Conservation (phyloP, 306 rosid genomes). For the Senna siamea region DNA sequence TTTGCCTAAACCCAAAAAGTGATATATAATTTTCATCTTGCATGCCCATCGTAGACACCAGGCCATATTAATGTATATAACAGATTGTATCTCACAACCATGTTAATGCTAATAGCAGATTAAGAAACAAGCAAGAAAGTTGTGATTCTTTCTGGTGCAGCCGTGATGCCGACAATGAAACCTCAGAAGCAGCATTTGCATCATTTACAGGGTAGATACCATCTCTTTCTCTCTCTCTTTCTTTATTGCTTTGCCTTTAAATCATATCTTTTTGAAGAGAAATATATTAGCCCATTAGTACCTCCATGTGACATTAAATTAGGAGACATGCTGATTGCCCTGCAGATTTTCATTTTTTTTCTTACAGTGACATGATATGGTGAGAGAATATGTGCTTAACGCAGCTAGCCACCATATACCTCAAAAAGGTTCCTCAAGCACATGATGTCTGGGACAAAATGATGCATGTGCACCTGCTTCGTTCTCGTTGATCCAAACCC, state of each 20-base stretch:
- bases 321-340: constrained; percentile 48
- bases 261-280: constrained; percentile 30
- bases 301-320: constrained; percentile 40
- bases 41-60: too few relatives aligned
- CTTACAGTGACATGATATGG: constrained; percentile 42
- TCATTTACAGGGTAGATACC: background rate
- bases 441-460: constrained; percentile 65
- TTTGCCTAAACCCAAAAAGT: too few relatives aligned
- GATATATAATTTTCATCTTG: too few relatives aligned
- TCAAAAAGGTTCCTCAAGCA: constrained; percentile 49
- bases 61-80: too few relatives aligned
- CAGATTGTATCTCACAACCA: too few relatives aligned
- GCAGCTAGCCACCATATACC: constrained; percentile 26
- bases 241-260: constrained; percentile 9
- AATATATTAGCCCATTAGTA: constrained; percentile 33
- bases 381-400: constrained; percentile 52
- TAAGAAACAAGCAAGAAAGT: too few relatives aligned
- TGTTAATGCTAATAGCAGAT: too few relatives aligned
- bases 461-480: constrained; percentile 54
- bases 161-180: constrained; percentile 14
- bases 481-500: constrained; percentile 14
- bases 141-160: too few relatives aligned
- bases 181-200: constrained; percentile 30
- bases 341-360: constrained; percentile 30
- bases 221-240: constrained; percentile 3